phyloP scores from a whole-genome alignment of 306 rosid genomes.

The Lupinus albus region DNA sequence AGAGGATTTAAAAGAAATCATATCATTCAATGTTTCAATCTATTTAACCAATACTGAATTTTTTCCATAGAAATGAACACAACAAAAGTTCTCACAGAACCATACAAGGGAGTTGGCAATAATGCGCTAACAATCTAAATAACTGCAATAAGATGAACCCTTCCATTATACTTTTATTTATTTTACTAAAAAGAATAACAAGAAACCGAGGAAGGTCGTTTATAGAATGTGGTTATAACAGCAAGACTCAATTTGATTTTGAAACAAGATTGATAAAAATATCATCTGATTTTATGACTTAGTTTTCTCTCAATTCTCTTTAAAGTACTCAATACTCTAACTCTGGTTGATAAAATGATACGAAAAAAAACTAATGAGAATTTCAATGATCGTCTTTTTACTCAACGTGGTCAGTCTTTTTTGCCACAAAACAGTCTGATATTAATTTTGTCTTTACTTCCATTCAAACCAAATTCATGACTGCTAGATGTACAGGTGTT shows the following conservation, averaged over 20 bases:
- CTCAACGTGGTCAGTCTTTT: slow-evolving; percentile 14
- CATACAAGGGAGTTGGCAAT: slow-evolving; percentile 11
- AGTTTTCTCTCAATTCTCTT: slow-evolving; percentile 28
- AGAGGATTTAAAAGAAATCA: slow-evolving; percentile 42
- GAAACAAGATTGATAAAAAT: neutral
- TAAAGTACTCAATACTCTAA: slow-evolving; percentile 18
- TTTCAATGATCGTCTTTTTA: slow-evolving; percentile 5
- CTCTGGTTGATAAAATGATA: neutral
- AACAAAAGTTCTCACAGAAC: slow-evolving; percentile 8
- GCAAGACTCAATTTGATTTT: slow-evolving; percentile 2
- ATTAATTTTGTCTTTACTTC: slow-evolving; percentile 24
- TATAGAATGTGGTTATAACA: slow-evolving; percentile 2
- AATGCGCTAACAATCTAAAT: slow-evolving; percentile 18
- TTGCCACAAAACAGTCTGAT: slow-evolving; percentile 4
- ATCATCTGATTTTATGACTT: slow-evolving; percentile 14
- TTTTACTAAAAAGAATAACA: slow-evolving; percentile 9
- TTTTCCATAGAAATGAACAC: slow-evolving; percentile 10
- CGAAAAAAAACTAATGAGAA: neutral
- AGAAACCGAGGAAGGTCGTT: slow-evolving; percentile 1
- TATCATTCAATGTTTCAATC: slow-evolving; percentile 30
- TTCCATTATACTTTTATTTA: slow-evolving; percentile 16
- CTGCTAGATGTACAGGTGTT: neutral
- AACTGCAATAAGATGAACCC: slow-evolving; percentile 23
- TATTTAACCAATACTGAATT: slow-evolving; percentile 13
- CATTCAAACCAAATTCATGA: slow-evolving; percentile 33